Percentiles rank a stretch among this genome's conserved stretches.
phyloP scores from a whole-genome alignment of 352 stramenopile species.

The Detonula confervacea region DNA sequence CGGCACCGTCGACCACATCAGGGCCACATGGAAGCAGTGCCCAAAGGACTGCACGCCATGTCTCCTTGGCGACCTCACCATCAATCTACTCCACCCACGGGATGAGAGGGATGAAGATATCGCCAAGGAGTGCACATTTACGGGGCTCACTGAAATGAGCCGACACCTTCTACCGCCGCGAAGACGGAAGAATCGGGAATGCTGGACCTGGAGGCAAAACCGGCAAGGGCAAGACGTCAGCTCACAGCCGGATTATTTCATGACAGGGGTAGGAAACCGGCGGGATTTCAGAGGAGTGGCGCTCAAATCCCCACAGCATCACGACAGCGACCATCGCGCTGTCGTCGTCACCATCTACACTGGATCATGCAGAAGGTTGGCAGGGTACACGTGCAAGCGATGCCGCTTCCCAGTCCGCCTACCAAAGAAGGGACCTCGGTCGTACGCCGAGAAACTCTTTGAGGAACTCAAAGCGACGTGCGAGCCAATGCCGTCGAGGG shows the following conservation, averaged over 20 bases:
- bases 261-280: background rate
- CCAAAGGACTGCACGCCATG: background rate
- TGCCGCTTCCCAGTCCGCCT: background rate
- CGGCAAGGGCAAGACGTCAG: background rate
- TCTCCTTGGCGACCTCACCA: background rate
- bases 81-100: background rate
- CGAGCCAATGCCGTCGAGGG: too few species aligned
- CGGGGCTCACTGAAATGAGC: background rate
- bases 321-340: background rate
- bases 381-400: background rate
- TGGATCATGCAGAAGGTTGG: background rate
- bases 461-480: too few species aligned
- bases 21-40: background rate
- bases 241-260: slow-evolving; percentile 15
- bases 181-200: background rate
- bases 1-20: background rate
- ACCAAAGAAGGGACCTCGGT: background rate
- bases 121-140: background rate
- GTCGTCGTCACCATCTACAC: background rate
- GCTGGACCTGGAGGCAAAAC: background rate
- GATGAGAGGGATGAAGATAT: slow-evolving; percentile 1
- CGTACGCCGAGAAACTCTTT: background rate
- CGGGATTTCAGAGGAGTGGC: background rate
- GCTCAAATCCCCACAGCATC: background rate
- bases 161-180: background rate